phyloP scores from a whole-genome alignment of 2,329 filamentous ascomycete genomes.

The Verticillium tricorpus region DNA sequence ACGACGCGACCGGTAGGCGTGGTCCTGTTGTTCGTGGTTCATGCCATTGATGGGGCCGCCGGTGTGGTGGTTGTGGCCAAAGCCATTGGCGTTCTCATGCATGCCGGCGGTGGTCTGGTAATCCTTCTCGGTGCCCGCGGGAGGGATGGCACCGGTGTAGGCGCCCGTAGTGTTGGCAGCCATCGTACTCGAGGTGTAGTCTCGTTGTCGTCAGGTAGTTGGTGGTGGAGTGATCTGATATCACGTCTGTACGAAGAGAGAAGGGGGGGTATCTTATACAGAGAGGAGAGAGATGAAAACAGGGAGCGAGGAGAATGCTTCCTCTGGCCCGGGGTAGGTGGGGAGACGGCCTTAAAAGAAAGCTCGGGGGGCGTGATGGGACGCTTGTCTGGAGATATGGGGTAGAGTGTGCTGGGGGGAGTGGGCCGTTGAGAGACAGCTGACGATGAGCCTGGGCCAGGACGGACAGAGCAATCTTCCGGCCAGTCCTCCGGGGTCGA shows the following conservation, averaged over 20 bases:
- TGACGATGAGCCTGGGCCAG: not conserved
- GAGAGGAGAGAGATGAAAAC: not conserved
- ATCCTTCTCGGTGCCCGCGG: slow-evolving; percentile 10
- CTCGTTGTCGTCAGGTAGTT: not conserved
- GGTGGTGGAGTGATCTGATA: not conserved
- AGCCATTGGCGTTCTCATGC: slow-evolving; percentile 8
- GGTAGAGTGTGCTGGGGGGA: not conserved
- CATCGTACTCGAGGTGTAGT: slow-evolving; percentile 5
- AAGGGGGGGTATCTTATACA: not conserved
- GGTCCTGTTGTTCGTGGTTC: slow-evolving; percentile 8
- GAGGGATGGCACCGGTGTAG: slow-evolving; percentile 5
- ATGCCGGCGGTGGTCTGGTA: not conserved
- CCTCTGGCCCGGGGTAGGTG: slow-evolving; percentile 3
- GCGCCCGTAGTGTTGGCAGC: slow-evolving; percentile 6
- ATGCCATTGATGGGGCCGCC: slow-evolving; percentile 5
- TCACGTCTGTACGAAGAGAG: not conserved
- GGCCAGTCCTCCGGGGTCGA: not conserved
- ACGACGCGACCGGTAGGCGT: slow-evolving; percentile 5
- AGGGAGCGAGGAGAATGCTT: not conserved
- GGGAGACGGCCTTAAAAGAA: not conserved
- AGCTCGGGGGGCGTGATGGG: not conserved
- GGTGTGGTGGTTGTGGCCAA: slow-evolving; percentile 6
- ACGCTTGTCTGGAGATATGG: not conserved
- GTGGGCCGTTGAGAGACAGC: not conserved
- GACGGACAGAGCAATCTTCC: not conserved